A percentile compares a stretch with the other conserved stretches of the same genome.
These are phyloP conservation scores for Eucalyptus tenuipes DNA, from an alignment of 345 rosid genomes.

Conservation along the genomic window DNA sequence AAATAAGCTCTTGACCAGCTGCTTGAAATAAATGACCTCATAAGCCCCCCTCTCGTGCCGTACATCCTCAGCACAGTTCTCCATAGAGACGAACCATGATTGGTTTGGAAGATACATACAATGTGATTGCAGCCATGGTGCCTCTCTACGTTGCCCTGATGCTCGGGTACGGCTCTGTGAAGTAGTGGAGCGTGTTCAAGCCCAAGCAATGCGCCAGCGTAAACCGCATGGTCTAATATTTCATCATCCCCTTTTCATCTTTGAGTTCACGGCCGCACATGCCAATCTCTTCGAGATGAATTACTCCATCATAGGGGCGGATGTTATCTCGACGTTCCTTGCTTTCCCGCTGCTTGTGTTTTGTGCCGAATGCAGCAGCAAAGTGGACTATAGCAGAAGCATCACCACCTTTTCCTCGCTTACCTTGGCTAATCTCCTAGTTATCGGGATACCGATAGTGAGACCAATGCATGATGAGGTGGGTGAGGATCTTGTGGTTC, in stretches of 20 bases:
- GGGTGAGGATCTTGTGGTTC: constrained; percentile 75
- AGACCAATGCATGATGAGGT: constrained; percentile 62
- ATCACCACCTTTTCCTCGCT: constrained; percentile 67
- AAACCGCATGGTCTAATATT: constrained; percentile 58
- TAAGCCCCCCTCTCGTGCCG: too few relatives aligned
- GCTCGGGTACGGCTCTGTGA: constrained; percentile 73
- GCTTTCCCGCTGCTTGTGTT: constrained; percentile 32
- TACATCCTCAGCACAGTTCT: background rate
- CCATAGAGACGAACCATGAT: constrained; percentile 25
- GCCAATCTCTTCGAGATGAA: constrained; percentile 71
- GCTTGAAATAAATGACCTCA: too few relatives aligned
- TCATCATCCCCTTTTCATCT: constrained; percentile 74
- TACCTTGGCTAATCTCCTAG: constrained; percentile 53
- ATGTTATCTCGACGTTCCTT: constrained; percentile 30
- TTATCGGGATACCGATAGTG: constrained; percentile 62
- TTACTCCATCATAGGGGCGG: constrained; percentile 43
- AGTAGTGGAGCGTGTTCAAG: constrained; percentile 68
- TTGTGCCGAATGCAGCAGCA: constrained; percentile 54
- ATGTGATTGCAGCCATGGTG: constrained; percentile 67
- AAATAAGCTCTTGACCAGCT: too few relatives aligned
- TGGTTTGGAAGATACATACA: constrained; percentile 57
- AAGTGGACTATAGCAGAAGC: constrained; percentile 68
- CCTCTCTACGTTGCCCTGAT: constrained; percentile 66
- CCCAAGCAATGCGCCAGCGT: constrained; percentile 62
- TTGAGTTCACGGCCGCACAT: constrained; percentile 65